Base-by-base conservation (phyloP, 2,329 filamentous ascomycete species). In the Corinectria fuckeliana region DNA sequence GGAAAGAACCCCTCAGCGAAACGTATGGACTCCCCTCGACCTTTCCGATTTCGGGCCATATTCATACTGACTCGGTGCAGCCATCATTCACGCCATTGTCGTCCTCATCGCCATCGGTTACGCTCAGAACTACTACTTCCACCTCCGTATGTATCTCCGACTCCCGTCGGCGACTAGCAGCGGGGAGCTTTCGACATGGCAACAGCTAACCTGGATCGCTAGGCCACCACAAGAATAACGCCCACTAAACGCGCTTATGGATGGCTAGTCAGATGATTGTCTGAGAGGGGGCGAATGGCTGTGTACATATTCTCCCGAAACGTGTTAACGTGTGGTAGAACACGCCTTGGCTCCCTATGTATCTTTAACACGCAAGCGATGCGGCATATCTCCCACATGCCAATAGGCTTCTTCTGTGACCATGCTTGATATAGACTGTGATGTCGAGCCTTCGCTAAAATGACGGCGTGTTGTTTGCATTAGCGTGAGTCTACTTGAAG, bases 211-310 rank as follows among this genome's bases (percentile, higher is more conserved):
- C 30, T n/a, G 21, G 8, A 38, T 52, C 54, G 26, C 21, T 71
- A 99, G 95, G 95, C 74, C 94, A 99, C 88, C 94, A 98, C 91
- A 99, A 99, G 91, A 98, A 99, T 91, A 96, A 99, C 81, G 91
- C 92, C 73, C 95, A 99, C 86, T 99, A 96, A 83, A 76, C 57
- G 60, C 49, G 54, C 54, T 51, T 38, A 58, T 54, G 50, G 32
- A 45, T 51, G 58, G 68, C 61, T 66, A 50, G 62, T 63, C 58
- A 61, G 65, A 63, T 65, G 58, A 60, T 63, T 64, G 61, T 70
- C 53, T 63, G 56, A 69, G 64, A 65, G 62, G 66, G 55, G 58
- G 63, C 66, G 50, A 64, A 68, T 53, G 71, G 71, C 65, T 71
- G 73, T 80, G 78, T 80, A 80, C 69, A 79, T 81, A 79, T 76